A percentile compares a stretch with the other conserved stretches of the same genome.
These are phyloP conservation scores for Selenicereus undatus DNA, from an alignment of 148 eudicot species.

Conservation along the genomic window DNA sequence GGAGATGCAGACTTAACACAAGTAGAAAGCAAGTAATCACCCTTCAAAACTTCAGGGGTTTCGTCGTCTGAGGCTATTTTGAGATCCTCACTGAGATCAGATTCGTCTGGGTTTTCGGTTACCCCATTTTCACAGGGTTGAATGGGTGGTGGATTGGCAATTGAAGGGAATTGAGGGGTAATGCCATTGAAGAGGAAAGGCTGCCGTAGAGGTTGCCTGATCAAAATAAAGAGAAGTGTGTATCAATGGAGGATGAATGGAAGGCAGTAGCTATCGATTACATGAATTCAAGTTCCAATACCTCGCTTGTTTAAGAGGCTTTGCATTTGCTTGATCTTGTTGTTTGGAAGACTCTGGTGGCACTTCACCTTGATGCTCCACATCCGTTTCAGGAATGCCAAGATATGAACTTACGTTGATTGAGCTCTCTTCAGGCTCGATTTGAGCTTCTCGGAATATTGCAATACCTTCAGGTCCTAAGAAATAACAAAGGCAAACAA, in stretches of 20 bases:
- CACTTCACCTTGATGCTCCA: slow-evolving; percentile 24
- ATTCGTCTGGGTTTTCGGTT: slow-evolving; percentile 6
- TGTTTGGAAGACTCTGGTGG: slow-evolving; percentile 15
- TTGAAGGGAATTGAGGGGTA: slow-evolving; percentile 4
- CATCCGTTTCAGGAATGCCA: slow-evolving; percentile 10
- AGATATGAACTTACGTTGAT: slow-evolving; percentile 10
- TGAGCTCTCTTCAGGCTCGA: slow-evolving; percentile 6
- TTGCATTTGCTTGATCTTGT: not conserved
- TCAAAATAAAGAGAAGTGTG: not conserved
- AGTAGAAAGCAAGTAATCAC: slow-evolving; percentile 25
- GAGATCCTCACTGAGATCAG: slow-evolving; percentile 9
- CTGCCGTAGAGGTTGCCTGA: slow-evolving; percentile 24
- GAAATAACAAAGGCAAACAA: not conserved
- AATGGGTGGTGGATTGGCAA: slow-evolving; percentile 8
- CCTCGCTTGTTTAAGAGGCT: slow-evolving; percentile 15
- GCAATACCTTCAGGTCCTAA: slow-evolving; percentile 20
- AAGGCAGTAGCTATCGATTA: not conserved
- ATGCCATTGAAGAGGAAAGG: slow-evolving; percentile 24
- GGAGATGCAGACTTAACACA: slow-evolving; percentile 43
- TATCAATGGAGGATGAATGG: not conserved
- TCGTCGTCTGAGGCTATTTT: slow-evolving; percentile 21
- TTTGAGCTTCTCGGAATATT: slow-evolving; percentile 15
- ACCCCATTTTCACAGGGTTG: slow-evolving; percentile 24
- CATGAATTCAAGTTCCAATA: slow-evolving; percentile 5
- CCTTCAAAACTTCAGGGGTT: slow-evolving; percentile 17